Base-by-base conservation (phyloP, 2,329 filamentous ascomycete genomes). In the Cytospora mali region DNA sequence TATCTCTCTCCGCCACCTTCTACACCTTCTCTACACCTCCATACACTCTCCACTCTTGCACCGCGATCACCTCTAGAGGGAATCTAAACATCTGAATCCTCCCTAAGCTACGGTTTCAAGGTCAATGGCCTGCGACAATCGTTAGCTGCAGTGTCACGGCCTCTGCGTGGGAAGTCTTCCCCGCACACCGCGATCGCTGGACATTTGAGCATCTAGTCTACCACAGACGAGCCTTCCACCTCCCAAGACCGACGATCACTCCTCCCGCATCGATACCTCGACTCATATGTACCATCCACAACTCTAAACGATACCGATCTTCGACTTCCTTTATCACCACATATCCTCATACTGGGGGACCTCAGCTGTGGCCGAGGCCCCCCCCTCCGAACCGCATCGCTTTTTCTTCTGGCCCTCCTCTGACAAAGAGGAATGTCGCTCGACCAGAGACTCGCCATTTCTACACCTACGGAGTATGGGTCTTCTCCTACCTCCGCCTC, bases 101-200 rank as follows among this genome's bases (percentile, higher is more conserved):
- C 25, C 42, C n/a, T 4, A 46, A 57, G 59, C 42, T 46, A 7
- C 46, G 39, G 23, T 49, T 49, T 55, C 64, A 54, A 72, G 72
- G 81, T 79, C 81, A 82, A 86, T 86, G 84, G 80, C 79, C 81
- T 77, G 79, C 75, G 76, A 80, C 77, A 80, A 80, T 76, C 78
- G 80, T 74, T 86, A 85, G 79, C 69, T 74, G 76, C 79, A 79
- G 81, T 52, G 62, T 81, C 80, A 80, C 81, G 82, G 80, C 82
- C 70, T 69, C 73, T 64, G 69, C 74, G 65, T 75, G 75, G 72
- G 70, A 68, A 64, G 66, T 73, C 70, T 66, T 70, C 68, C 75
- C 70, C 66, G 72, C 70, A 71, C 68, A 70, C 62, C 66, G 68
- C 68, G 67, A 70, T 66, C 61, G 62, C 58, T 68, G 48, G 42